Evolutionary conservation across 352 stramenopile species (phyloP), one percentile per base, ranked within the genome.

Genomic region (Phytophthora constricta): DNA sequence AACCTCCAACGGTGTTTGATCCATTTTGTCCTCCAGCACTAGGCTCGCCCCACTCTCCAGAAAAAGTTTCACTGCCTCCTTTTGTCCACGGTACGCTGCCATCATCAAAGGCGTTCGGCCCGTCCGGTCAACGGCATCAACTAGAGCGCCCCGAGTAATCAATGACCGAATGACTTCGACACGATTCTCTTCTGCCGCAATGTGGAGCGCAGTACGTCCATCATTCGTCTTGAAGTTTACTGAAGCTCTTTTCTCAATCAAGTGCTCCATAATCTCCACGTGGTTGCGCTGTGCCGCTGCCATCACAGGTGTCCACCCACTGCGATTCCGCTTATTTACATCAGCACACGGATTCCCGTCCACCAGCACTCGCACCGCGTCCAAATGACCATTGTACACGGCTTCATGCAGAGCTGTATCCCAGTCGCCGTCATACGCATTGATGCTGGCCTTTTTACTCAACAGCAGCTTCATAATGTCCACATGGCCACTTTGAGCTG

Each of bases 71-170:
- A 52, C 42, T 4, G 43, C 11, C 17, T 52, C 42, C 25, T 34
- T 19, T 13, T 55, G 43, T 47, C 55, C 55, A 13, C 28, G 42
- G 23, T 54, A 48, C 19, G 39, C 39, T 11, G 53, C 39, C 27
- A 62, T 47, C 43, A 62, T 62, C 55, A 62, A 27, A 3, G 55
- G 55, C 5, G 55, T 62, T 4, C 31, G 45, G 43, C 31, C 31
- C 47, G 27, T 46, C 14, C 14, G 28, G 26, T 37, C 28, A 11
- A 48, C 20, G 1, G 55, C 55, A 25, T 62, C 43, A 20, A 55
- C 17, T 19, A 39, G 4, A 5, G 28, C 42, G 19, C 43, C 42
- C n/a, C 33, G 9, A 3, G 10, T 33, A 25, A 62, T 31, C 11
- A 62, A 28, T 31, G 39, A 41, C 1, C 42, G 28, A 19, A 55